phyloP scores from a whole-genome alignment of 257 asterid species.

The Solanum chmielewskii region DNA sequence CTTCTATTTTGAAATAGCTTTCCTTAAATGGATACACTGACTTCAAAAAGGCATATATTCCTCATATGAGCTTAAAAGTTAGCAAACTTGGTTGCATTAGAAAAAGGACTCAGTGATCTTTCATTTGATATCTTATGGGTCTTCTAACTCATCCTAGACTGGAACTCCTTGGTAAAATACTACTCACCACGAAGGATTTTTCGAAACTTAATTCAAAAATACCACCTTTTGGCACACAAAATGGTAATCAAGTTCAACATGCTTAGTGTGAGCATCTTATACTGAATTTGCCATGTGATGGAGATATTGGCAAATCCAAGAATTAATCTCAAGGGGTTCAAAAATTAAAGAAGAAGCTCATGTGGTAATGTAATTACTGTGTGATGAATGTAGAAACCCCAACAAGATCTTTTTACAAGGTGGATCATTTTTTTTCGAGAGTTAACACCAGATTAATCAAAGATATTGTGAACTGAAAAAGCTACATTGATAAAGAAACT shows the following conservation, averaged over 20 bases:
- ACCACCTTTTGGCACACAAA: background rate
- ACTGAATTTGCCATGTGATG: background rate
- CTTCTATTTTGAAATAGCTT: background rate
- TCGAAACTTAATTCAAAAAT: background rate
- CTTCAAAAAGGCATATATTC: background rate
- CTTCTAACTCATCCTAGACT: background rate
- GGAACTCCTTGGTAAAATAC: background rate
- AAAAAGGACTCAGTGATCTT: background rate
- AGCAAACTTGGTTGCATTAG: background rate
- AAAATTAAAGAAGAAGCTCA: too few relatives aligned
- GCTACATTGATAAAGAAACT: too few relatives aligned
- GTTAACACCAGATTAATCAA: too few relatives aligned
- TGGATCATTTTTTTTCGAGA: too few relatives aligned
- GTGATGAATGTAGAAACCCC: too few relatives aligned
- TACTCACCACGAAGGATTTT: background rate
- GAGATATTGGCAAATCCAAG: too few relatives aligned
- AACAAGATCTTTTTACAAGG: too few relatives aligned
- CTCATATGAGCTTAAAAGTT: background rate
- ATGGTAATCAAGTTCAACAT: background rate
- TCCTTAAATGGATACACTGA: background rate
- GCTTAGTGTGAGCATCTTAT: background rate
- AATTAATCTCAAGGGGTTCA: too few relatives aligned
- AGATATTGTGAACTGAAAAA: too few relatives aligned
- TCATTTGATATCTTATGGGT: background rate
- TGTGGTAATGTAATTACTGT: too few relatives aligned